Base-by-base conservation (phyloP, 2,329 filamentous ascomycete genomes). In the Beauveria scarabaeidicola region DNA sequence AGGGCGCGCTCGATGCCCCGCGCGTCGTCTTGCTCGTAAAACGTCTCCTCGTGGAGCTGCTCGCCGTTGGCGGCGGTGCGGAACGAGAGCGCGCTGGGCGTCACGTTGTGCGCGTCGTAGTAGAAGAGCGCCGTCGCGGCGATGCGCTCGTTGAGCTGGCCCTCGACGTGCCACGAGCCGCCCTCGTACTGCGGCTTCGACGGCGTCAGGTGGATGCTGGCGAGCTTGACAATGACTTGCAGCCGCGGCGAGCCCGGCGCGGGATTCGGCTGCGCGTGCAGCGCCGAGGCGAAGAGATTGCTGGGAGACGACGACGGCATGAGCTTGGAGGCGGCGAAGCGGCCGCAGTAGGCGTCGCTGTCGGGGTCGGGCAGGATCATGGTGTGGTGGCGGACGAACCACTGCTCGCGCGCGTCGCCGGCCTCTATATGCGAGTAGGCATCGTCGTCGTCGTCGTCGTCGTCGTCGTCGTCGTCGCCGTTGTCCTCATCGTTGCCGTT, bases 211-310 rank as follows among this genome's bases (percentile, higher is more conserved):
- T 85, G 76, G 48, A 88, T 82, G 52, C 80, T 83, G 15, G 82
- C 77, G 11, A 89, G 71, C 68, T 87, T 87, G 57, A 86, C 78
- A 58, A 88, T 83, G 44, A 89, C 74, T 61, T 89, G 86, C 0
- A 88, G 70, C 3, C 70, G 70, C 10, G 1, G 65, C 65, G 1
- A 62, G 57, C 1, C 64, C 60, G 38, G 69, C 67, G 51, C 73
- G 63, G 10, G 69, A 63, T 8, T 60, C 9, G 8, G 58, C 50
- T 36, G 32, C 32, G 32, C 32, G 11, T 15, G 11, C 11, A 36
- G 32, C 13, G 32, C 32, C 32, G 13, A 1, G 11, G 32, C 32
- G 11, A 36, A 36, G 32, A 36, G 11, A 11, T 36, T 36, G 32
- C 32, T 15, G 4, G 11, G 11, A 3, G 32, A 13, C 11, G 11